Evolutionary conservation across 148 eudicot species (phyloP).

Genomic region (Rhododendron ferrugineum): DNA sequence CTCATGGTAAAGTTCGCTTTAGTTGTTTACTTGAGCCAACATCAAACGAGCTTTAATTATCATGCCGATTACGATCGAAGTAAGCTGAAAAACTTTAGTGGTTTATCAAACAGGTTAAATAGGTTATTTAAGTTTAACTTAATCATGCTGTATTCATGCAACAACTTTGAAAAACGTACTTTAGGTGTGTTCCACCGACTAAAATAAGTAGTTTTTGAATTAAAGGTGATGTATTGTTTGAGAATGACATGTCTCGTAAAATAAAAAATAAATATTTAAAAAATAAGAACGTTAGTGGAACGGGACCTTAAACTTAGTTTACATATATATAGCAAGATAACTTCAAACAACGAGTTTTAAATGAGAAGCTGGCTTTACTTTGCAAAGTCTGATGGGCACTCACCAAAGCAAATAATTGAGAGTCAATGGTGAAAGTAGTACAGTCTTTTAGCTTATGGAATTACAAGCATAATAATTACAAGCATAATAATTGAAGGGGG

Average conservation of each 20-base stretch:
- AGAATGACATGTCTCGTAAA: too few relatives aligned
- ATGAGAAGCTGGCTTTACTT: neutral
- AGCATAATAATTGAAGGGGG: neutral
- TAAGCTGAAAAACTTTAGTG: neutral
- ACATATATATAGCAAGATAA: too few relatives aligned
- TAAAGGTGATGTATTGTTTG: too few relatives aligned
- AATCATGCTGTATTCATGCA: too few relatives aligned
- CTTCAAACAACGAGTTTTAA: neutral
- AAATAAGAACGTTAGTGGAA: too few relatives aligned
- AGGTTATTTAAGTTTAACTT: too few relatives aligned
- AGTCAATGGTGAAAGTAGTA: neutral
- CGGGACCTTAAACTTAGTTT: too few relatives aligned
- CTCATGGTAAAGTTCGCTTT: neutral
- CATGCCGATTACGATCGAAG: neutral
- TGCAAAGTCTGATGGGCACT: neutral
- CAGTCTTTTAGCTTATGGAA: neutral
- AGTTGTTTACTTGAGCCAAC: neutral
- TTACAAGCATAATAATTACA: neutral
- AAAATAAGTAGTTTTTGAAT: too few relatives aligned
- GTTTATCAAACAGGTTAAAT: neutral
- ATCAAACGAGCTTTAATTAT: neutral
- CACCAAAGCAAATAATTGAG: conserved; percentile 2
- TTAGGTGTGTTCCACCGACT: too few relatives aligned
- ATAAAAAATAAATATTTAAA: too few relatives aligned
- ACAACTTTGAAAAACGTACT: too few relatives aligned